A percentile compares a stretch with the other conserved stretches of the same genome.
phyloP scores from a whole-genome alignment of 2,329 filamentous ascomycete species.

The Colletotrichum sp. region DNA sequence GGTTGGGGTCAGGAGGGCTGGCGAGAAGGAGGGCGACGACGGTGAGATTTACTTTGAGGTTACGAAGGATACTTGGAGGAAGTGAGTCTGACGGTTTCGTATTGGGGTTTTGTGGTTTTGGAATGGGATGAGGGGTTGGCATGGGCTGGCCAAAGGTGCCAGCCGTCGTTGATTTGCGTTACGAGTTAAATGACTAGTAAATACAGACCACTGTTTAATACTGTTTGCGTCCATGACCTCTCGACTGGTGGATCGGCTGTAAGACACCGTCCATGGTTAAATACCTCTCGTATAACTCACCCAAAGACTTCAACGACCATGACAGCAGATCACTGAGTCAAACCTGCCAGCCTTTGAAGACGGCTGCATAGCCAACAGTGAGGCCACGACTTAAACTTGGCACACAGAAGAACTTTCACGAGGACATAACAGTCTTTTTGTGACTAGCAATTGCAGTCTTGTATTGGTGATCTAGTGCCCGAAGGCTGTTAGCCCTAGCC shows the following conservation, averaged over 20 bases:
- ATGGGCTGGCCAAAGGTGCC: background rate
- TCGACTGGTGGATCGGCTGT: background rate
- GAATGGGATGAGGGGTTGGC: background rate
- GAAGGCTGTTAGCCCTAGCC: background rate
- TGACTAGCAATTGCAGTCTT: background rate
- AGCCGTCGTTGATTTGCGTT: background rate
- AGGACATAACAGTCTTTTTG: background rate
- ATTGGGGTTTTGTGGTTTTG: background rate
- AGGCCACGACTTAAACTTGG: background rate
- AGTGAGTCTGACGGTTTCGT: background rate
- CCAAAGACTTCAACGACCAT: background rate
- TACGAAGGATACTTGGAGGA: conserved; percentile 23
- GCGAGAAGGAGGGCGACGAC: background rate
- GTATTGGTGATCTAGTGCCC: background rate
- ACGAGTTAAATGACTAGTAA: background rate
- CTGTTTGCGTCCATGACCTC: background rate
- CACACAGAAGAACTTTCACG: background rate
- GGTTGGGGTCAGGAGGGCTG: conserved; percentile 16
- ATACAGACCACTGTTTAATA: background rate
- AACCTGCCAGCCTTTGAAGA: background rate
- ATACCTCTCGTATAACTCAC: background rate
- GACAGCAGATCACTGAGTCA: background rate
- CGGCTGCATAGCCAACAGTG: background rate
- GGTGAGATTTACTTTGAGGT: conserved; percentile 31
- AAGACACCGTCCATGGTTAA: background rate